These are phyloP conservation scores for Suhomyces bokatorum DNA, from an alignment of 1,139 yeast genomes.

Conservation along the genomic window DNA sequence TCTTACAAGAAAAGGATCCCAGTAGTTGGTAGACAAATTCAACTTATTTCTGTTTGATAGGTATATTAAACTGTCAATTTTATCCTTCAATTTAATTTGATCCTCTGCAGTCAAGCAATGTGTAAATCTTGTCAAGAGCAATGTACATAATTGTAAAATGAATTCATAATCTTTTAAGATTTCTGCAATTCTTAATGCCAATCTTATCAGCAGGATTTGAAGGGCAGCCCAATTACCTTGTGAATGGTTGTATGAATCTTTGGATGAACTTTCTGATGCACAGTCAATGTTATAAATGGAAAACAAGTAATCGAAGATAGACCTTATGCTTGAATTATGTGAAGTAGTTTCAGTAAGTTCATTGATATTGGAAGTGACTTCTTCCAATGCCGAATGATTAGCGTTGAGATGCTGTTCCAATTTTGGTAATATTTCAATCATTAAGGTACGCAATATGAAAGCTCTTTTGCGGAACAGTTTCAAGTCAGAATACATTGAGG, in stretches of 20 bases:
- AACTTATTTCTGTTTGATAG: conserved; percentile 20
- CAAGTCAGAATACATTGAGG: conserved; percentile 62
- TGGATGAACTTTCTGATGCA: conserved; percentile 28
- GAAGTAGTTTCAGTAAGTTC: conserved; percentile 4
- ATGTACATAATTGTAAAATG: conserved; percentile 48
- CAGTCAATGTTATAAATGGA: conserved; percentile 42
- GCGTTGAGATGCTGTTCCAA: conserved; percentile 19
- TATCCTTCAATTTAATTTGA: conserved; percentile 33
- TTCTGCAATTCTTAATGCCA: conserved; percentile 57
- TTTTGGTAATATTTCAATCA: conserved; percentile 53
- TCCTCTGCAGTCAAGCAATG: conserved; percentile 48
- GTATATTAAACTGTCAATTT: conserved; percentile 25
- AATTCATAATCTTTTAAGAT: conserved; percentile 49
- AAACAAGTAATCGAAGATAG: conserved; percentile 42
- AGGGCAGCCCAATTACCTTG: conserved; percentile 53
- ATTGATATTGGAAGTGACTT: conserved; percentile 4
- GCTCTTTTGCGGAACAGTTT: conserved; percentile 68
- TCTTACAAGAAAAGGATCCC: conserved; percentile 72
- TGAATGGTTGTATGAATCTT: conserved; percentile 25
- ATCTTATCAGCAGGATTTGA: conserved; percentile 56
- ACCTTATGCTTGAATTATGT: conserved; percentile 20
- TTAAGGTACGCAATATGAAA: conserved; percentile 62
- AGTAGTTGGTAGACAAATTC: conserved; percentile 43
- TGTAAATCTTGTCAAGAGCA: conserved; percentile 55
- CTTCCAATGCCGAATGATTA: conserved; percentile 5